Evolutionary conservation across 2,329 filamentous ascomycete species (phyloP).

Genomic region (Calycina herbarum): DNA sequence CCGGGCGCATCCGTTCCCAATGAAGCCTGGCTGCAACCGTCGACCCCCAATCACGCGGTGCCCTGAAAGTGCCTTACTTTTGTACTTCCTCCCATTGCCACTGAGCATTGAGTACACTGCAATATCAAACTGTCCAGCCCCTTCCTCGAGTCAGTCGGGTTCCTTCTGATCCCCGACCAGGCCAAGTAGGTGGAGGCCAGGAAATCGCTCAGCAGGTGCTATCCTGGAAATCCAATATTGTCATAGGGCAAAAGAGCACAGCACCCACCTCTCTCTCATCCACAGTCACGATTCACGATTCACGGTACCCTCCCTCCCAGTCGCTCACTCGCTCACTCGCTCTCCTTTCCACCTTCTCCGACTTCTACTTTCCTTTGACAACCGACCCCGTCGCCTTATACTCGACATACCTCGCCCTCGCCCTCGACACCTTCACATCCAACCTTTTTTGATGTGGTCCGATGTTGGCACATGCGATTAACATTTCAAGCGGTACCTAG

Average conservation of each 20-base stretch:
- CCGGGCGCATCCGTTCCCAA: conserved; percentile 2
- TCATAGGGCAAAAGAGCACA: conserved; percentile 1
- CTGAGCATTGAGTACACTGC: background rate
- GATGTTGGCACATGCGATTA: background rate
- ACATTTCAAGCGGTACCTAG: background rate
- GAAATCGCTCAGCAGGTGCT: background rate
- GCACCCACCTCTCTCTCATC: background rate
- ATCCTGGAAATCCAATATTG: conserved; percentile 4
- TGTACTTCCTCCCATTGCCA: background rate
- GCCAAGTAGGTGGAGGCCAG: background rate
- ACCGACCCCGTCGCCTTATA: background rate
- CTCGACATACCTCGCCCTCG: background rate
- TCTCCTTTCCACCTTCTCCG: background rate
- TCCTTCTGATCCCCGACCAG: background rate
- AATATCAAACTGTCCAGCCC: conserved; percentile 1
- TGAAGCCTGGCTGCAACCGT: background rate
- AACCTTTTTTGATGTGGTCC: background rate
- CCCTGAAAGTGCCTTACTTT: too few species aligned
- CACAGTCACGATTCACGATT: background rate
- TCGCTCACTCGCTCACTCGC: background rate
- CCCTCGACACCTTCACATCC: background rate
- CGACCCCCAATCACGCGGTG: background rate
- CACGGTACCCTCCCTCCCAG: background rate
- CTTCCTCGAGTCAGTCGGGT: background rate
- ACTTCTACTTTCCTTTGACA: background rate